Percentiles rank a stretch among this genome's conserved stretches.
Conservation (phyloP, 129 eudicot species). For the carrot (Daucus carota) region DNA sequence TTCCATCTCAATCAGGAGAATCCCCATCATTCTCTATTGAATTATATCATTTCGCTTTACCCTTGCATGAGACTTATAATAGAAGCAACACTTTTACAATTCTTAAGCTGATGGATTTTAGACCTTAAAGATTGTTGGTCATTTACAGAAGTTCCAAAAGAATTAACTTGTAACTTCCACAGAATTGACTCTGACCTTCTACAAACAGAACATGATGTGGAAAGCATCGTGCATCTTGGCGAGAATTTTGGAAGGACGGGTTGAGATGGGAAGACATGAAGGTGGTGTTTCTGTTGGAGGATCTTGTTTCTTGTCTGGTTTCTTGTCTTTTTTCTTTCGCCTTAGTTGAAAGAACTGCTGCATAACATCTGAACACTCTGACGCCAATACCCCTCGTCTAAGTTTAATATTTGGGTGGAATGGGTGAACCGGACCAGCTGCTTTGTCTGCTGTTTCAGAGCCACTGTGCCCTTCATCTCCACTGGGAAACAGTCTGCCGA, state of each 20-base stretch:
- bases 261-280: constrained; percentile 47
- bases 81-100: not conserved
- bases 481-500: constrained; percentile 74
- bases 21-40: not conserved
- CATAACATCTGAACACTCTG: constrained; percentile 85
- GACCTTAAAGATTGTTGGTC: not conserved
- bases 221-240: constrained; percentile 62
- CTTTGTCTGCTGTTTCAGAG: constrained; percentile 35
- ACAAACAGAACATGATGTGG: constrained; percentile 64
- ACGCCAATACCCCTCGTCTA: constrained; percentile 68
- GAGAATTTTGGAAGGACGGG: constrained; percentile 43
- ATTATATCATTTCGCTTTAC: not conserved
- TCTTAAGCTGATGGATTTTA: not conserved
- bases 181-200: not conserved
- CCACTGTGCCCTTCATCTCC: constrained; percentile 54
- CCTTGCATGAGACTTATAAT: not conserved
- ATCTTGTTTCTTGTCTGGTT: constrained; percentile 34
- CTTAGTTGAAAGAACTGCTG: constrained; percentile 81
- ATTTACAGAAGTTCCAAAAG: not conserved
- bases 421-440: constrained; percentile 78
- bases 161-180: not conserved
- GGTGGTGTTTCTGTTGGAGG: constrained; percentile 18
- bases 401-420: constrained; percentile 76
- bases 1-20: constrained; percentile 5
- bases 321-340: constrained; percentile 51